phyloP scores from a whole-genome alignment of 352 stramenopile genomes.

The Phytopythium ostracodes region DNA sequence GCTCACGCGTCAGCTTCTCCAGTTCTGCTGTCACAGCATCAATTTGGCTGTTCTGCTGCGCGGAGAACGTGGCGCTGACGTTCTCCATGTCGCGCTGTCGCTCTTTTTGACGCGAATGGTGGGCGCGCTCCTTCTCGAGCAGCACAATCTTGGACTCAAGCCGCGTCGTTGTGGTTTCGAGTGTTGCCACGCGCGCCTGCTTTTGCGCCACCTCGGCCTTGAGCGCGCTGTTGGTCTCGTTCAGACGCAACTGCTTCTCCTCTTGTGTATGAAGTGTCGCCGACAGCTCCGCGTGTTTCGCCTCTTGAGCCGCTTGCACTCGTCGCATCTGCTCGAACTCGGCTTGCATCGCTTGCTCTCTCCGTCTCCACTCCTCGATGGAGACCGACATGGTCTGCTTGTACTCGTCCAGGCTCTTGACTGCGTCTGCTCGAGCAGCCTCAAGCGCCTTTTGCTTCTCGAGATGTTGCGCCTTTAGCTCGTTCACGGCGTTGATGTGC shows the following conservation, averaged over 20 bases:
- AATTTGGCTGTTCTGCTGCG: constrained; percentile 41
- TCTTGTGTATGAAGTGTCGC: constrained; percentile 35
- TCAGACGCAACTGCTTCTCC: constrained; percentile 34
- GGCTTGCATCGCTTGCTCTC: constrained; percentile 26
- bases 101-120: constrained; percentile 31
- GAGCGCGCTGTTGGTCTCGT: constrained; percentile 30
- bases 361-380: constrained; percentile 18
- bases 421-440: too few species aligned
- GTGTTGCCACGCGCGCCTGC: constrained; percentile 10
- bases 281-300: background rate
- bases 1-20: constrained; percentile 38
- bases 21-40: constrained; percentile 37
- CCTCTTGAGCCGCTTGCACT: background rate
- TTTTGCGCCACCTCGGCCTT: constrained; percentile 34
- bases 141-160: constrained; percentile 44
- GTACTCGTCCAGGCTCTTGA: constrained; percentile 16
- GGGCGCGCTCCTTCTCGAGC: constrained; percentile 45
- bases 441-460: too few species aligned
- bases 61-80: constrained; percentile 23
- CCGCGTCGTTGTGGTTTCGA: constrained; percentile 28
- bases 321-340: background rate
- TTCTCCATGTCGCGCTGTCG: constrained; percentile 26
- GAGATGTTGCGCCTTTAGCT: too few species aligned
- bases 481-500: too few species aligned
- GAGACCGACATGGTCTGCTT: constrained; percentile 10